Base-by-base conservation (phyloP, 2,329 filamentous ascomycete species). In the Aspergillus phoenicis region DNA sequence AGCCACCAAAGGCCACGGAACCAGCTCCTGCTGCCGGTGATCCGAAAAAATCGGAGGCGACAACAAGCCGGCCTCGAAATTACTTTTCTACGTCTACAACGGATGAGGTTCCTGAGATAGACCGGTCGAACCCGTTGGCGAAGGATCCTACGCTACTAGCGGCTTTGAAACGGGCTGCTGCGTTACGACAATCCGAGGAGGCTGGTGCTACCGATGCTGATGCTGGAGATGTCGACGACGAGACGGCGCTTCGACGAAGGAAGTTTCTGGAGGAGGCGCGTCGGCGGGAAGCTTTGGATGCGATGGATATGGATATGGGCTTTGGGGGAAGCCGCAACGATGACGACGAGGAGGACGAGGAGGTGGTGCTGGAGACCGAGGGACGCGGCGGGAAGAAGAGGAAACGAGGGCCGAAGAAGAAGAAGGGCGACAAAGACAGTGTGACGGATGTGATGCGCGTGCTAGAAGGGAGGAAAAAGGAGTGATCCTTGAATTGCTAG, bases 291-390 rank as follows among this genome's bases (percentile, higher is more conserved):
- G 89, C 91, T 67, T 86, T 93, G 52, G 94, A 98, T 73, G 87
- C 93, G 52, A 88, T 94, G 60, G 94, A 99, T 77, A 85, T 99
- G 78, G 95, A 99, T 71, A 86, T 98, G 82, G 94, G 93, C 62
- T 98, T 99, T 71, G 95, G 95, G 36, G 91, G 88, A 20, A 95
- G 90, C 71, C 85, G 94, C 28, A 89, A 91, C 70, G 93, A 91
- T 57, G 93, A 93, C 54, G 93, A 93, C 53, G 93, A 93, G 62
- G 93, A 96, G 65, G 85, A 89, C 65, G 91, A 93, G 43, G 73
- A 78, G 76, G 93, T 58, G 87, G 86, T 41, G 80, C 86, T 69
- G 91, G 74, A 77, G 59, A 74, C 72, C n/a, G 71, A 72, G 26
- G 38, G 48, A 20, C 59, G 61, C 28, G 71, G 72, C 30, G 70